Conservation (phyloP, 805 yeast genomes). For the Wickerhamiella australiensis region DNA sequence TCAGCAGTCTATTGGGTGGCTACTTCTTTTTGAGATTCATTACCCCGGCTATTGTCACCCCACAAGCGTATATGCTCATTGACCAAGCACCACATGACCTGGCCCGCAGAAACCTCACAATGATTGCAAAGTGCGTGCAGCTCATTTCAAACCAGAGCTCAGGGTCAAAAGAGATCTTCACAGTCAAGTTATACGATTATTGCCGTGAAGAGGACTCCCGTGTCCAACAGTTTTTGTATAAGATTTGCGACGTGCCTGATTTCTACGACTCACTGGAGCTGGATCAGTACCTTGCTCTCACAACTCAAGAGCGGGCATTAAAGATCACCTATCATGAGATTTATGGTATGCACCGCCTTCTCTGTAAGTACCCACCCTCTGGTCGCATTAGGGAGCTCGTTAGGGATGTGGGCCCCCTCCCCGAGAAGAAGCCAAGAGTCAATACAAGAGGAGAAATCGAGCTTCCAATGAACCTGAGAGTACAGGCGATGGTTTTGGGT, state of each 20-base stretch:
- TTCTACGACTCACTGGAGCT: slow-evolving; percentile 31
- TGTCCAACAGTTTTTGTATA: slow-evolving; percentile 27
- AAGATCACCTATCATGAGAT: slow-evolving; percentile 29
- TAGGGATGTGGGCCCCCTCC: slow-evolving; percentile 25
- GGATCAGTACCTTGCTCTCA: slow-evolving; percentile 31
- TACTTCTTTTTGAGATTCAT: slow-evolving; percentile 68
- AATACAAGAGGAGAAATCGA: slow-evolving; percentile 25
- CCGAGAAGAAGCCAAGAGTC: slow-evolving; percentile 24
- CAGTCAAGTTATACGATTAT: slow-evolving; percentile 23
- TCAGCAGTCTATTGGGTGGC: slow-evolving; percentile 52
- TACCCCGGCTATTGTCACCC: slow-evolving; percentile 85
- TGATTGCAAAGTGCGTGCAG: slow-evolving; percentile 74
- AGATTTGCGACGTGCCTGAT: slow-evolving; percentile 32
- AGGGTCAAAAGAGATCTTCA: slow-evolving; percentile 39
- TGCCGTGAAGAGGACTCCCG: slow-evolving; percentile 24
- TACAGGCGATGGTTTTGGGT: slow-evolving; percentile 27
- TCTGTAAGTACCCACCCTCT: slow-evolving; percentile 24
- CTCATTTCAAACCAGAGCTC: slow-evolving; percentile 76
- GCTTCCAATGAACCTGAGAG: slow-evolving; percentile 26
- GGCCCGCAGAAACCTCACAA: slow-evolving; percentile 55
- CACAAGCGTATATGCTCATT: slow-evolving; percentile 44
- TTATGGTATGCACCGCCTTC: slow-evolving; percentile 28
- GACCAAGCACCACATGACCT: slow-evolving; percentile 30
- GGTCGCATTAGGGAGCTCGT: slow-evolving; percentile 19
- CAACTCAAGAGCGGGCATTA: slow-evolving; percentile 26